Base-by-base conservation (phyloP, 495 filamentous ascomycete species). In the Extremus antarcticus region DNA sequence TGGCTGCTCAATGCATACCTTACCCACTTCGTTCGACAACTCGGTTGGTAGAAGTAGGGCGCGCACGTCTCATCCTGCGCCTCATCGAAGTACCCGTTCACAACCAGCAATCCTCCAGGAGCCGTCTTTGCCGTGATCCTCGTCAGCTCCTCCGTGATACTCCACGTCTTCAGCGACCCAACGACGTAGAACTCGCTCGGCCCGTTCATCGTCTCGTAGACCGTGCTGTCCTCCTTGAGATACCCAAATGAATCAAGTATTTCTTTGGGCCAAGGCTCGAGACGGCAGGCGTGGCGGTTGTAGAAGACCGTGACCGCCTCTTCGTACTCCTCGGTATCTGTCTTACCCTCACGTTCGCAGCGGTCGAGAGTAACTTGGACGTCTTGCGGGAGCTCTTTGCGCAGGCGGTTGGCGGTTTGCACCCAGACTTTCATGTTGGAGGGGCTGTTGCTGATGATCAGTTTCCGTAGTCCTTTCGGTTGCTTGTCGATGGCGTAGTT, bases 51-150 rank as follows among this genome's bases (percentile, higher is more conserved):
- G 47, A 77, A 78, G 61, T 71, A 79, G 0, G 75, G 71, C 48
- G 62, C 60, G 35, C 73, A 64, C 3, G 65, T 63, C 1, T 66
- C 62, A 53, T 78, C 76, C 48, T 73, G 68, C 1, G 71, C 72
- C 51, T 75, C 72, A 46, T 80, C 77, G 39, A 75, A 70, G 0
- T 65, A 55, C 1, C 77, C 77, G 51, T 81, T 79, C 22, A 75
- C 67, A 1, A 81, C 57, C 7, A 79, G 63, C 4, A 72, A 74
- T 2, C 55, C 51, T 15, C 59, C 55, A 9, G 54, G 59, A 43
- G 22, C 8, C 32, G 46, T 55, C 47, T 49, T 23, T 7, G 17
- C 25, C 32, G 58, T 53, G 21, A 57, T 43, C 48, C 53, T 47
- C 29, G 48, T 24, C 25, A 57, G n/a, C 3, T 45, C 38, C 2